phyloP scores from a whole-genome alignment of 2,329 filamentous ascomycete species.

The Cercospora sesami region DNA sequence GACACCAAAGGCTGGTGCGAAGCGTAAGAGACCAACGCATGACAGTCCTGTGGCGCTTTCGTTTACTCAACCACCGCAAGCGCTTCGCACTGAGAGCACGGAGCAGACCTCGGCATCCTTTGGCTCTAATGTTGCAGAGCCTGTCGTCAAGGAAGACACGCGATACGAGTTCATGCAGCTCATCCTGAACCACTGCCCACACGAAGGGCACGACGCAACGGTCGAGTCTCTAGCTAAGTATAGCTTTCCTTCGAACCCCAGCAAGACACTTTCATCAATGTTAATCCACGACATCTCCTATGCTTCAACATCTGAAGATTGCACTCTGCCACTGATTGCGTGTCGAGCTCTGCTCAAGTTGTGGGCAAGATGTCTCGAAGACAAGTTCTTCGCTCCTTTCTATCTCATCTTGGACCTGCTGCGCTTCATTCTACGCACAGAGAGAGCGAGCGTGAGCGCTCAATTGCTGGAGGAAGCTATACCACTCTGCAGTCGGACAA shows the following conservation, averaged over 20 bases:
- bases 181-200: constrained; percentile 62
- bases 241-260: constrained; percentile 63
- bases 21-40: constrained; percentile 65
- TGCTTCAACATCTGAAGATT: constrained; percentile 51
- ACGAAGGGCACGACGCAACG: constrained; percentile 58
- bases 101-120: constrained; percentile 23
- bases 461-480: constrained; percentile 59
- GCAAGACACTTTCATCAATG: constrained; percentile 63
- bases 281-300: constrained; percentile 67
- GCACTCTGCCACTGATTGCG: constrained; percentile 63
- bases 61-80: constrained; percentile 30
- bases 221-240: constrained; percentile 68
- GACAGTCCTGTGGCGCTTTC: constrained; percentile 63
- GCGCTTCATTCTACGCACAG: constrained; percentile 62
- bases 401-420: constrained; percentile 65
- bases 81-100: constrained; percentile 27
- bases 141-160: constrained; percentile 16
- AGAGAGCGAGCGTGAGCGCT: constrained; percentile 60
- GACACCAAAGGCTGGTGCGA: constrained; percentile 64
- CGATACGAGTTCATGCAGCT: constrained; percentile 55
- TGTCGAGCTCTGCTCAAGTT: constrained; percentile 63
- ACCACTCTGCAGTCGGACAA: constrained; percentile 46
- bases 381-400: constrained; percentile 64
- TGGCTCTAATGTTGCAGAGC: constrained; percentile 10
- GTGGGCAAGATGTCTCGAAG: constrained; percentile 67